Percentiles rank a stretch among this genome's conserved stretches.
Conservation (phyloP, 2,329 filamentous ascomycete species). For the Pseudocercospora fuligena region DNA sequence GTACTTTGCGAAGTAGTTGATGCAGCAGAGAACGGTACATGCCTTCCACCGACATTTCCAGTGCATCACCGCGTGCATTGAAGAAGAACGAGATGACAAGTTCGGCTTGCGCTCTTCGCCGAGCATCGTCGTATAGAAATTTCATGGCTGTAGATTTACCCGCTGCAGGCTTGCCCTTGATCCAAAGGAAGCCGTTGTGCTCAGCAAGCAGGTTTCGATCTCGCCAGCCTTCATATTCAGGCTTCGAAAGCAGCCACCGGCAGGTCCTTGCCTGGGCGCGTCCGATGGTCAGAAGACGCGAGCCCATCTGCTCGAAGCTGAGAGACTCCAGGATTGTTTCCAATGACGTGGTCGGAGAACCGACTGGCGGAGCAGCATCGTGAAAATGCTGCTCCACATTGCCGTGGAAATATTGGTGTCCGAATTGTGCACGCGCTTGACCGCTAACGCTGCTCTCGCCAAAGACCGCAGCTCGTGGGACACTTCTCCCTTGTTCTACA, state of each 20-base stretch:
- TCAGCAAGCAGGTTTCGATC: conserved; percentile 30
- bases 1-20: too few species aligned
- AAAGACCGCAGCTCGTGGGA: not conserved
- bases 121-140: conserved; percentile 22
- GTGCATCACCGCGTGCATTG: conserved; percentile 50
- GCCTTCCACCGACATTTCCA: conserved; percentile 54
- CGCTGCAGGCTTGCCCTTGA: conserved; percentile 46
- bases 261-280: conserved; percentile 48
- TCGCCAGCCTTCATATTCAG: conserved; percentile 48
- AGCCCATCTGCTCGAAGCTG: conserved; percentile 48
- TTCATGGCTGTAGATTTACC: conserved; percentile 49
- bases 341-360: too few species aligned
- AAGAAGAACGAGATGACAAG: conserved; percentile 55
- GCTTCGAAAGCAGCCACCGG: conserved; percentile 47
- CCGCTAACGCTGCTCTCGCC: not conserved
- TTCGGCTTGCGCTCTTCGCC: conserved; percentile 21
- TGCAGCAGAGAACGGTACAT: conserved; percentile 58
- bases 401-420: not conserved
- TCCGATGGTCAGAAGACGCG: conserved; percentile 45
- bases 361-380: not conserved
- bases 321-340: conserved; percentile 31
- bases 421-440: not conserved
- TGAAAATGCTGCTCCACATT: not conserved
- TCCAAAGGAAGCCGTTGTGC: conserved; percentile 46
- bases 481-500: not conserved